Evolutionary conservation across 164 flowering plant genomes (phyloP), one percentile per base, ranked within the genome.

Genomic region (Vitis rotundifolia): DNA sequence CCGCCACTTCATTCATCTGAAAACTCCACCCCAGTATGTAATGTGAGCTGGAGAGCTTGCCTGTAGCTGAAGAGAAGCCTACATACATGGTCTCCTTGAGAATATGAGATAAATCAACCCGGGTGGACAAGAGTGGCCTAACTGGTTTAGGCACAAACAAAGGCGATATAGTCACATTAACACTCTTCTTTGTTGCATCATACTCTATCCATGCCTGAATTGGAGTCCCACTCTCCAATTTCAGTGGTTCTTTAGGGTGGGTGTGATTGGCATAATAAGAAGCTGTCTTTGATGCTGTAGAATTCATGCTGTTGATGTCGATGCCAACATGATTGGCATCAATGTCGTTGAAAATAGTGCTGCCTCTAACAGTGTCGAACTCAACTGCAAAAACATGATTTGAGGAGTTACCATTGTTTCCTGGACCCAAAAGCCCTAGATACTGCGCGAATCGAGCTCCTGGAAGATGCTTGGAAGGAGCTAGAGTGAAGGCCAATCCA

Each of bases 41-140:
- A 37, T 37, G 44, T 3, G 44, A 37, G 44, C 44, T 37, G 26
- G 26, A 22, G 26, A 37, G 44, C 44, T 37, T 37, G 5, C 44
- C 81, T 6, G 77, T 78, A 1, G 84, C n/a, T 11, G 79, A 28
- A 14, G 84, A 70, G 69, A 81, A 78, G 5, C 84, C 81, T 9
- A 78, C 73, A 22, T 67, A 78, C 84, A 78, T 78, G 52, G 59
- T 13, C 1, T 73, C 79, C 47, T 54, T 6, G 11, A 81, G 2
- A 22, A 70, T 37, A 1, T 13, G 49, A 28, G 78, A 64, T 6
- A 80, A 70, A 59, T 76, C 66, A 8, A 71, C 6, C 1, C 5
- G 1, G 8, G 28, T 49, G 2, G 83, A 74, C 71, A 80, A 63
- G 12, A 77, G 66, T 12, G 72, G 74, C 22, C 9, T 8, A 22